Evolutionary conservation across 1,284 basidiomycete species (phyloP).

Genomic region (Pulveroboletus sp.): DNA sequence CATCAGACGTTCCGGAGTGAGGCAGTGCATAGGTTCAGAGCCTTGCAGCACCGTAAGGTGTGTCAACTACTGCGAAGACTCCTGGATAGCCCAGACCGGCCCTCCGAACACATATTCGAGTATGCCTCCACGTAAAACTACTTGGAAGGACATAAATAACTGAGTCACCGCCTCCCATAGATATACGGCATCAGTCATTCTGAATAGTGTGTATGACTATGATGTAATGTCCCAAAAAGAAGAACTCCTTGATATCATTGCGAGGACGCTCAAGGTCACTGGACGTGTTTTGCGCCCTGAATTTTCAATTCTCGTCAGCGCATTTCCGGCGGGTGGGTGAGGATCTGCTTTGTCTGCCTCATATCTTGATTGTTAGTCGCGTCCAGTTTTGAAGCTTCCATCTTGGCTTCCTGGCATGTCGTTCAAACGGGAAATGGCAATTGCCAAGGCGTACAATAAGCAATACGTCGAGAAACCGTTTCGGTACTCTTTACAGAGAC

Average conservation of each 20-base stretch:
- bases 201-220: slow-evolving; percentile 24
- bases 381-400: slow-evolving; percentile 26
- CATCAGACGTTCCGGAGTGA: slow-evolving; percentile 18
- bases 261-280: slow-evolving; percentile 11
- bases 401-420: slow-evolving; percentile 28
- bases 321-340: slow-evolving; percentile 10
- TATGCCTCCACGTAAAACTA: background rate
- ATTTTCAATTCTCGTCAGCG: slow-evolving; percentile 15
- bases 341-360: no score
- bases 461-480: slow-evolving; percentile 27
- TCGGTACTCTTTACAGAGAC: slow-evolving; percentile 13
- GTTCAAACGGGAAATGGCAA: slow-evolving; percentile 15
- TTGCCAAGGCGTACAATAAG: slow-evolving; percentile 11
- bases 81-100: slow-evolving; percentile 5
- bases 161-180: slow-evolving; percentile 1
- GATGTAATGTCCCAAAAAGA: slow-evolving; percentile 20
- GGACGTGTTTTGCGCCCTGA: slow-evolving; percentile 13
- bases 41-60: slow-evolving; percentile 12
- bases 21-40: slow-evolving; percentile 5
- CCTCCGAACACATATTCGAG: slow-evolving; percentile 17
- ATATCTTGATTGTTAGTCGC: no score
- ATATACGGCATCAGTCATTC: slow-evolving; percentile 18
- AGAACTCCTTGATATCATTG: slow-evolving; percentile 11
- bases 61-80: slow-evolving; percentile 10
- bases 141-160: background rate